Conservation (phyloP, 768 basidiomycete species). For the Floccularia luteovirens region DNA sequence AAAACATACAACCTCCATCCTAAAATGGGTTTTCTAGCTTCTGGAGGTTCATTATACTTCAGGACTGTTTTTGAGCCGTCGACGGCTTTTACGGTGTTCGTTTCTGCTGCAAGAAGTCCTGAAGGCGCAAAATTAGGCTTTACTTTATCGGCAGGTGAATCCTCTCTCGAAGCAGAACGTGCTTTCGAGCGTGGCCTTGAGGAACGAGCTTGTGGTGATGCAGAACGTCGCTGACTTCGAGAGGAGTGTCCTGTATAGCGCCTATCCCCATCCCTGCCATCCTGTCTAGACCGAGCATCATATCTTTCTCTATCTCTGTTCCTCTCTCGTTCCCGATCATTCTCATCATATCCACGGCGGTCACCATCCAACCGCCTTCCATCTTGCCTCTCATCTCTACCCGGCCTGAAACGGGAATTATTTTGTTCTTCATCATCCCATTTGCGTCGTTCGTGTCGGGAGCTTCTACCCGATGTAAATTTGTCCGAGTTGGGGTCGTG, state of each 20-base stretch:
- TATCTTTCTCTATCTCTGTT: conserved; percentile 37
- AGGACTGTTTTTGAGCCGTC: conserved; percentile 79
- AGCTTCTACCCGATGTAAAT: conserved; percentile 1
- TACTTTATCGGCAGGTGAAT: conserved; percentile 32
- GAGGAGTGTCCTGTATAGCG: conserved; percentile 21
- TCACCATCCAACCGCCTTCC: conserved; percentile 10
- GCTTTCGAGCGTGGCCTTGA: conserved; percentile 31
- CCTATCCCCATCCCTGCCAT: conserved; percentile 17
- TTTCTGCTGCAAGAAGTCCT: conserved; percentile 91
- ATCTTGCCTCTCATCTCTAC: conserved; percentile 8
- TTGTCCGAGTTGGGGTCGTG: conserved; percentile 6
- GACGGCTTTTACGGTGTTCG: conserved; percentile 75
- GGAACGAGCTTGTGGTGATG: conserved; percentile 46
- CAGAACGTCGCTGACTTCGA: conserved; percentile 39
- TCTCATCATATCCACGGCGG: conserved; percentile 21
- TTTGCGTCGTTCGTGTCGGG: background rate
- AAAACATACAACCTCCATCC: conserved; percentile 98
- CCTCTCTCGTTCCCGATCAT: conserved; percentile 34
- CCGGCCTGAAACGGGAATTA: conserved; percentile 10
- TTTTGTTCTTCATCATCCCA: conserved; percentile 8
- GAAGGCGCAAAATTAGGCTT: conserved; percentile 90
- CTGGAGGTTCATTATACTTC: conserved; percentile 98
- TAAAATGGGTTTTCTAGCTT: conserved; percentile 84
- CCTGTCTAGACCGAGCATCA: conserved; percentile 15
- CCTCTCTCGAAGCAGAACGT: conserved; percentile 36